Percentiles rank a stretch among this genome's conserved stretches.
Conservation (phyloP, 148 eudicot species). For the Nepenthes mirabilis region DNA sequence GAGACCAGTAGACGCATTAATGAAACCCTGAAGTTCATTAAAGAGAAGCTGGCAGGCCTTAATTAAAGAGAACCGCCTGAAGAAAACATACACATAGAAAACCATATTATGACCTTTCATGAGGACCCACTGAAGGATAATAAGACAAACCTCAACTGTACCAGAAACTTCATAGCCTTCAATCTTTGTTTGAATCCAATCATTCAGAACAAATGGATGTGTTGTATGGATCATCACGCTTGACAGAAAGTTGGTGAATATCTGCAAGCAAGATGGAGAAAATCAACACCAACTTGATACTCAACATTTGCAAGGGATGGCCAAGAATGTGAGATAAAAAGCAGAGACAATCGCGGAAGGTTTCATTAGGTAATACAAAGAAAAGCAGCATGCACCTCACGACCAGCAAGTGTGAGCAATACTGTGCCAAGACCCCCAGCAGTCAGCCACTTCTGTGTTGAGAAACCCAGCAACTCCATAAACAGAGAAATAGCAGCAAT, state of each 20-base stretch:
- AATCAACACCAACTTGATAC: not conserved
- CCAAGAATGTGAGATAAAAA: too few species aligned
- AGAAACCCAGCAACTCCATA: slow-evolving; percentile 91
- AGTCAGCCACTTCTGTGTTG: slow-evolving; percentile 86
- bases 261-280: slow-evolving; percentile 22
- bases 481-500: slow-evolving; percentile 85
- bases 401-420: slow-evolving; percentile 89
- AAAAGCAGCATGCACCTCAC: slow-evolving; percentile 44
- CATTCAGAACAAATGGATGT: slow-evolving; percentile 71
- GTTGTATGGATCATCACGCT: slow-evolving; percentile 93
- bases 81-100: too few species aligned
- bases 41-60: too few species aligned
- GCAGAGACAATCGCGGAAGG: too few species aligned
- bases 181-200: slow-evolving; percentile 86
- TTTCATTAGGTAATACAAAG: not conserved
- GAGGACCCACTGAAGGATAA: too few species aligned
- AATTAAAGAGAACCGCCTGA: too few species aligned
- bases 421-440: slow-evolving; percentile 99
- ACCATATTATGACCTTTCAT: too few species aligned
- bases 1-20: too few species aligned
- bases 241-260: slow-evolving; percentile 85
- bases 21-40: too few species aligned
- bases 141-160: slow-evolving; percentile 70
- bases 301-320: too few species aligned
- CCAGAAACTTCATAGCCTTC: slow-evolving; percentile 97